phyloP scores from a whole-genome alignment of 2,329 filamentous ascomycete genomes.

The Balansia obtecta region DNA sequence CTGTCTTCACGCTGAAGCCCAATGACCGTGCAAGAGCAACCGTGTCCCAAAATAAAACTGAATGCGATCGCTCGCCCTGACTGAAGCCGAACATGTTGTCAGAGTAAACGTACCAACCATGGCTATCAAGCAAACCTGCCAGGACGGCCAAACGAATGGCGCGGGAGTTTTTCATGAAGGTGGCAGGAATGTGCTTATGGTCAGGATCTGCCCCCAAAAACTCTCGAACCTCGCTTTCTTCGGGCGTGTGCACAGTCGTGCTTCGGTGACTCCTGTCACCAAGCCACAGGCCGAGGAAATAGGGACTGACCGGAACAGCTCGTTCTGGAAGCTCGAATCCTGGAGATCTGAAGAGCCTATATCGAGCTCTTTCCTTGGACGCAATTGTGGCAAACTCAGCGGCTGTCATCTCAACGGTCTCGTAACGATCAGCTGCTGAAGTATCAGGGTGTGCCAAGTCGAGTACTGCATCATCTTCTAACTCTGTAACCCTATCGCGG shows the following conservation, averaged over 20 bases:
- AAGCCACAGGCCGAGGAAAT: neutral
- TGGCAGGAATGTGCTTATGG: neutral
- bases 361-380: slow-evolving; percentile 20
- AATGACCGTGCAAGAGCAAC: neutral
- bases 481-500: neutral
- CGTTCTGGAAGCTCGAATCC: slow-evolving; percentile 17
- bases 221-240: neutral
- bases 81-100: neutral
- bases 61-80: neutral
- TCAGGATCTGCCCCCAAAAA: neutral
- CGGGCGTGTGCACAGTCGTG: neutral
- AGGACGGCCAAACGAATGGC: neutral
- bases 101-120: neutral
- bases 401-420: slow-evolving; percentile 34
- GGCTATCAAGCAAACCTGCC: neutral
- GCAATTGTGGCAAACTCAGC: slow-evolving; percentile 28
- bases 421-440: slow-evolving; percentile 15
- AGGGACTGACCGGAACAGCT: neutral
- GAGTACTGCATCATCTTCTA: neutral
- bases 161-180: neutral
- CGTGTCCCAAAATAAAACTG: neutral
- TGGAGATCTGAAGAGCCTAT: slow-evolving; percentile 23
- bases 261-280: neutral
- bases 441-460: neutral
- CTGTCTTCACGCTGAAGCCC: neutral